phyloP scores from a whole-genome alignment of 305 asterid species.

The Fraxinus floribunda region DNA sequence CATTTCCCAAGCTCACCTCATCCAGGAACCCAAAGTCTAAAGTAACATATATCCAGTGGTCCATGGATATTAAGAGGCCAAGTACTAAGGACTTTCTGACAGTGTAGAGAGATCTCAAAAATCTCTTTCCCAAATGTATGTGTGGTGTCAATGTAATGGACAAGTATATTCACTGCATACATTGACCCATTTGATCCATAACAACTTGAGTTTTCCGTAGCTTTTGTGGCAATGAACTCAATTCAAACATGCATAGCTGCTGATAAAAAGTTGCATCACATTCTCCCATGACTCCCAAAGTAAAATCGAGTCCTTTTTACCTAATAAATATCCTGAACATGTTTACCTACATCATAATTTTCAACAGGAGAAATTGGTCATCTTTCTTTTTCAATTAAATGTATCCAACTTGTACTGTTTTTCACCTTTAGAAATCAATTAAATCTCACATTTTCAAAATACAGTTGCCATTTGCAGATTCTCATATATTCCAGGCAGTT shows the following conservation, averaged over 20 bases:
- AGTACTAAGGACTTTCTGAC: not conserved
- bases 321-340: not conserved
- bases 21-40: not conserved
- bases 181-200: not conserved
- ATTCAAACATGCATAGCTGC: not conserved
- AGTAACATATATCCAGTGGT: not conserved
- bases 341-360: not conserved
- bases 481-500: not conserved
- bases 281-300: not conserved
- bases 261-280: not conserved
- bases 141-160: not conserved
- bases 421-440: not conserved
- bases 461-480: not conserved
- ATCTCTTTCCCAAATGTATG: not conserved
- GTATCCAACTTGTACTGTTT: not conserved
- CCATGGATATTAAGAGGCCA: not conserved
- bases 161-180: not conserved
- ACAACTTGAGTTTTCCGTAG: not conserved
- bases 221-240: not conserved
- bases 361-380: not conserved
- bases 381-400: not conserved
- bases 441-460: not conserved
- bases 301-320: not conserved
- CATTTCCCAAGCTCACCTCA: not conserved
- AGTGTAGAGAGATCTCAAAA: not conserved